A percentile compares a stretch with the other conserved stretches of the same genome.
phyloP scores from a whole-genome alignment of 805 yeast species.

The Lipomyces spencermartinsiae region DNA sequence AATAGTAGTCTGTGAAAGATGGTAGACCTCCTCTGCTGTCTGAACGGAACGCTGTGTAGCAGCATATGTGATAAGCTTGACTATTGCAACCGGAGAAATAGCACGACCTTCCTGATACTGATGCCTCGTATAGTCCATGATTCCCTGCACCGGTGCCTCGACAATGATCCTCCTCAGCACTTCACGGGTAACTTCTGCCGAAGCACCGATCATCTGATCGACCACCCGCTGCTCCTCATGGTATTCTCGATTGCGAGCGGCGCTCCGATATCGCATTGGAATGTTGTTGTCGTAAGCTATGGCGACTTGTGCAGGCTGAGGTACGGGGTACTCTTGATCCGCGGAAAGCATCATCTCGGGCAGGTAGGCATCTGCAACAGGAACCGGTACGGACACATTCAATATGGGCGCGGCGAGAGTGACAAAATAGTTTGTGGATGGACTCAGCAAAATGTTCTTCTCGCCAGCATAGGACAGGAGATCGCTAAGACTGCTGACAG shows the following conservation, averaged over 20 bases:
- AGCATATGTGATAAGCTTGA: conserved; percentile 25
- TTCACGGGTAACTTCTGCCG: conserved; percentile 9
- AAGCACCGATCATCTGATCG: conserved; percentile 17
- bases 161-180: conserved; percentile 14
- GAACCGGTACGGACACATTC: not conserved
- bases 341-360: conserved; percentile 12
- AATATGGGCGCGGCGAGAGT: conserved; percentile 21
- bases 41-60: conserved; percentile 19
- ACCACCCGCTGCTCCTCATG: conserved; percentile 13
- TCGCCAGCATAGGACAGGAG: conserved; percentile 12
- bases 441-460: conserved; percentile 8
- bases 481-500: conserved; percentile 6
- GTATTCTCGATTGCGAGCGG: not conserved
- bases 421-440: conserved; percentile 16
- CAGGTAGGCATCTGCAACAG: not conserved
- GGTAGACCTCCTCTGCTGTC: conserved; percentile 28
- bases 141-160: conserved; percentile 6
- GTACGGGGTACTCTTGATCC: not conserved
- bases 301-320: conserved; percentile 11
- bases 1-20: conserved; percentile 21
- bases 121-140: conserved; percentile 9
- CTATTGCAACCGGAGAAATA: conserved; percentile 22
- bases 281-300: conserved; percentile 4
- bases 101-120: conserved; percentile 13
- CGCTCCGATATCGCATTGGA: conserved; percentile 4